Evolutionary conservation across 2,329 filamentous ascomycete species (phyloP).

Genomic region (Sporothrix pallida): DNA sequence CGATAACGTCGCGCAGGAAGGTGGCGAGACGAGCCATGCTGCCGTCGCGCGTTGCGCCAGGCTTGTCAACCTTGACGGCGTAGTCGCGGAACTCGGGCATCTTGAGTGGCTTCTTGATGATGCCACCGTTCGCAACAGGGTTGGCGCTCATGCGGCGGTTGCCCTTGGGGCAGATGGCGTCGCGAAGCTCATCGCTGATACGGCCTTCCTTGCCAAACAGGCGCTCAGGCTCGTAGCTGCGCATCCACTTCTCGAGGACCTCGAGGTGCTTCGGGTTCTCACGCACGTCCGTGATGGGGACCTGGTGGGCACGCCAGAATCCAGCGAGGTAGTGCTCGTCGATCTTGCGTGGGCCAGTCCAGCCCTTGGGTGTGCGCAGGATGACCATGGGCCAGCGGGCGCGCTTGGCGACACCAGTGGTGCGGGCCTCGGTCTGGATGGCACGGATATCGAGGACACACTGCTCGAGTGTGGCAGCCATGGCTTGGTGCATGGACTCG

Average conservation of each 20-base stretch:
- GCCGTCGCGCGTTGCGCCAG: conserved; percentile 61
- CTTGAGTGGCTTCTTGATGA: conserved; percentile 68
- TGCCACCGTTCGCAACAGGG: conserved; percentile 74
- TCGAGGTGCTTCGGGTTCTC: conserved; percentile 70
- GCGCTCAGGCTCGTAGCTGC: conserved; percentile 73
- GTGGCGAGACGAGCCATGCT: conserved; percentile 74
- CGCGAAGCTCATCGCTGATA: conserved; percentile 66
- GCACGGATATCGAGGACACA: conserved; percentile 72
- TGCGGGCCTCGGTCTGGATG: conserved; percentile 73
- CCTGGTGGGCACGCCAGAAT: conserved; percentile 81
- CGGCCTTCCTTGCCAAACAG: conserved; percentile 69
- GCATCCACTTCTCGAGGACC: conserved; percentile 77
- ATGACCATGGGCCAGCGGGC: conserved; percentile 81
- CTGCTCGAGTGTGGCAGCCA: conserved; percentile 76
- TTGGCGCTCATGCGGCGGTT: conserved; percentile 77
- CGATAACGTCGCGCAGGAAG: conserved; percentile 72
- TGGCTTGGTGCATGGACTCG: conserved; percentile 79
- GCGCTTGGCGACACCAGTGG: conserved; percentile 70
- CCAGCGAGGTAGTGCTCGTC: conserved; percentile 73
- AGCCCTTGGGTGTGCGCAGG: conserved; percentile 78
- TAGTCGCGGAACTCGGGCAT: conserved; percentile 75
- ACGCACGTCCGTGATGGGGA: conserved; percentile 73
- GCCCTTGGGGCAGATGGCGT: conserved; percentile 67
- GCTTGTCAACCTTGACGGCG: conserved; percentile 64
- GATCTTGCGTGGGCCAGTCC: conserved; percentile 75